Base-by-base conservation (phyloP, 2,329 filamentous ascomycete genomes). In the Magnaporthiopsis rhizophila region DNA sequence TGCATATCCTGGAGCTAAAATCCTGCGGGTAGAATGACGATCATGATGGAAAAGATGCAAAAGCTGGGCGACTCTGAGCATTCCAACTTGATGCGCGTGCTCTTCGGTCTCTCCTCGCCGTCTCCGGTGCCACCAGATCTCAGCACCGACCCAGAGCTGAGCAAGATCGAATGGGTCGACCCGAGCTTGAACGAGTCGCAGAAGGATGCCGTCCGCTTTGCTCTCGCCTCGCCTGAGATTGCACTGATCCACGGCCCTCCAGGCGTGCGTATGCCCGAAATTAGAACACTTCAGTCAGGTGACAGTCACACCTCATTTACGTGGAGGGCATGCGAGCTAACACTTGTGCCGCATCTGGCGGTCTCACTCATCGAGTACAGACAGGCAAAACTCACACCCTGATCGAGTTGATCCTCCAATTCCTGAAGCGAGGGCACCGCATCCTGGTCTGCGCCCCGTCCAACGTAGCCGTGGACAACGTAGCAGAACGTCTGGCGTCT, bases 381-480 rank as follows among this genome's bases (percentile, higher is more conserved):
- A 99, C 95, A 0, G 95, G 95, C 61, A 99, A 99, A 76, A 99
- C 95, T 0, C 94, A 98, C 73, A 98, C 95, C 0, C 79, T 99
- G 56, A 94, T 99, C 66, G 95, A 99, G 75, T 81, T 99, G 15
- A 96, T 99, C 66, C 81, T 96, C n/a, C 95, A 99, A 72, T 80
- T 98, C 69, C 80, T 96, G 64, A 88, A 88, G 72, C 85, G 86
- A 30, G 84, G 87, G 45, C 83, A 88, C 64, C 86, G 92, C 1
- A 81, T 98, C 13, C 82, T 98, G 1, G 94, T 98, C n/a, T 98
- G 95, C 71, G 95, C 94, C 0, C 95, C 95, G 0, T 97, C 92
- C 36, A 99, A 99, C 74, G 93, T 99, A 69, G 95, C 92, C 0
- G 95, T 99, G 1, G 95, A 99, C 82, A 99, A 99, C 72, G 96